These are phyloP conservation scores for Echeveria elegans DNA, from an alignment of 164 flowering plant species.

Conservation along the genomic window DNA sequence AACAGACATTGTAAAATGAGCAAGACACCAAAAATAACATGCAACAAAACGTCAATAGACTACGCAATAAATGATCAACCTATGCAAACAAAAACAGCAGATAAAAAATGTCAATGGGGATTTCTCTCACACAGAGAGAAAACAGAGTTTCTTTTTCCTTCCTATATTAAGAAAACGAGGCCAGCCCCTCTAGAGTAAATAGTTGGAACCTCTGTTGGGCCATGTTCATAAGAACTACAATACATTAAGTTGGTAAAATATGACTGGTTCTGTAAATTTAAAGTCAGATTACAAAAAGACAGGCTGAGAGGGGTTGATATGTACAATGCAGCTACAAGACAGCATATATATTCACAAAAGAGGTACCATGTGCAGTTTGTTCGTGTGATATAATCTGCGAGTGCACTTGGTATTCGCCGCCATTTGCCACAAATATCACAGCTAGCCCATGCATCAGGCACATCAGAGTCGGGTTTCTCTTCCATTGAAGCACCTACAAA, in stretches of 20 bases:
- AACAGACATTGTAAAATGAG: neutral
- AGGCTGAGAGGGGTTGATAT: neutral
- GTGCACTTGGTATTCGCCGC: slow-evolving; percentile 73
- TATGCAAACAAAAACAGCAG: neutral
- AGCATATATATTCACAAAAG: neutral
- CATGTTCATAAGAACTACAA: neutral
- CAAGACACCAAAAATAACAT: neutral
- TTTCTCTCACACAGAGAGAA: neutral
- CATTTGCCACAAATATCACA: slow-evolving; percentile 93
- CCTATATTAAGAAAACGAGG: neutral
- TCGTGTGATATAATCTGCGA: slow-evolving; percentile 64
- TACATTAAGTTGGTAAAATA: slow-evolving; percentile 16
- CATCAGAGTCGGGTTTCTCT: slow-evolving; percentile 4
- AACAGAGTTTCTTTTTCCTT: neutral
- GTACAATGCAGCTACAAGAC: neutral
- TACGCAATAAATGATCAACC: too few relatives aligned
- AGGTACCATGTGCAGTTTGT: slow-evolving; percentile 65
- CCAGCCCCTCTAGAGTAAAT: neutral
- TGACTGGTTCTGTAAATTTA: neutral
- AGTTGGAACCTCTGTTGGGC: slow-evolving; percentile 10
- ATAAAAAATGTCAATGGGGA: neutral
- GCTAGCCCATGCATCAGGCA: slow-evolving; percentile 71
- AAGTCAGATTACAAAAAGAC: neutral
- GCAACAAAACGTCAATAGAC: too few relatives aligned
- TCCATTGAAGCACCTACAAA: slow-evolving; percentile 12